These are phyloP conservation scores for Pseudogymnoascus sp. DNA, from an alignment of 2,329 filamentous ascomycete genomes.

Conservation along the genomic window DNA sequence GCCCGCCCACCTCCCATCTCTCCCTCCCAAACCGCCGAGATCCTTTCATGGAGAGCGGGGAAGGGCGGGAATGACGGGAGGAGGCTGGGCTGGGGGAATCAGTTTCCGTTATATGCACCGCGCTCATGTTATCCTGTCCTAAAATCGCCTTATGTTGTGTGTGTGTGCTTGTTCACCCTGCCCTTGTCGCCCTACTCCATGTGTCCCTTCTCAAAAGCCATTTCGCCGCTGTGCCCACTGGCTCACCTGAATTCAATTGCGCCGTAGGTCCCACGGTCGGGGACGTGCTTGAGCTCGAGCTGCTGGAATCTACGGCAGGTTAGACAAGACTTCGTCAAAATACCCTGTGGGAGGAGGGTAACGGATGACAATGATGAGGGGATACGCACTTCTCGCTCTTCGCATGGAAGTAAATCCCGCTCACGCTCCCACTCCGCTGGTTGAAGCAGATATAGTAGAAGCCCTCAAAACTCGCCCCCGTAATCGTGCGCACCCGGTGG, in stretches of 20 bases:
- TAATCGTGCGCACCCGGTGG: constrained; percentile 82
- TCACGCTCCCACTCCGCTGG: constrained; percentile 75
- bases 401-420: constrained; percentile 94
- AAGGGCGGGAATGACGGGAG: not conserved
- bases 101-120: constrained; percentile 6
- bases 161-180: not conserved
- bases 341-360: not conserved
- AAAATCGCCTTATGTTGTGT: not conserved
- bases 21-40: not conserved
- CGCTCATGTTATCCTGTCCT: constrained; percentile 1
- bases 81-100: not conserved
- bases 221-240: not conserved
- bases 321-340: constrained; percentile 11
- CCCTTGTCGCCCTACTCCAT: not conserved
- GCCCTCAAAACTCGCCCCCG: constrained; percentile 91
- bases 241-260: constrained; percentile 80
- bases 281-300: constrained; percentile 80
- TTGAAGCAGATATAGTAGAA: constrained; percentile 99
- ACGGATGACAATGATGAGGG: not conserved
- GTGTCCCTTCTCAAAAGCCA: not conserved
- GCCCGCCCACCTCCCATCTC: not conserved
- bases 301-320: constrained; percentile 69
- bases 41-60: not conserved
- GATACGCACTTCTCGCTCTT: constrained; percentile 87
- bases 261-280: constrained; percentile 73